These are phyloP conservation scores for Stephania yunnanensis DNA, from an alignment of 164 flowering plant species.

Conservation along the genomic window DNA sequence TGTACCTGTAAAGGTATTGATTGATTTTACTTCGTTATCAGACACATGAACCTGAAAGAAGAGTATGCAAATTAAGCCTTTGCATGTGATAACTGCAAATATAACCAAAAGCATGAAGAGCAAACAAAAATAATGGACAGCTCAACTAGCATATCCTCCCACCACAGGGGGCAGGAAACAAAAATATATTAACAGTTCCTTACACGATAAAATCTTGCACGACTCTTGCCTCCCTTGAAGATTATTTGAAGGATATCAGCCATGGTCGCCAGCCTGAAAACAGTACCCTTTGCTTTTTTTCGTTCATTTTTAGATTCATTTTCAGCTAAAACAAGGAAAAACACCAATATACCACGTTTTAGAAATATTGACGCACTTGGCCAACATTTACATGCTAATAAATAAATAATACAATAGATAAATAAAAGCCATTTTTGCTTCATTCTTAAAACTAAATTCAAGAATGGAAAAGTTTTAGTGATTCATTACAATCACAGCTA, in stretches of 20 bases:
- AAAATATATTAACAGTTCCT: slow-evolving; percentile 21
- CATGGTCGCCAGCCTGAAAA: slow-evolving; percentile 70
- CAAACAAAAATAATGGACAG: slow-evolving; percentile 5
- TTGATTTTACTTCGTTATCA: slow-evolving; percentile 44
- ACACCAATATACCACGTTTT: neutral
- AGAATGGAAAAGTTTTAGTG: neutral
- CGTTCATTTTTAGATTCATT: slow-evolving; percentile 21
- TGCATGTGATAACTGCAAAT: neutral
- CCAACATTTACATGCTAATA: neutral
- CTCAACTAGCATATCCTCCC: neutral
- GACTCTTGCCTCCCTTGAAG: slow-evolving; percentile 50
- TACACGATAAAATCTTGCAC: slow-evolving; percentile 79
- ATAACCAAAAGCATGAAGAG: neutral
- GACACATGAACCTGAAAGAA: slow-evolving; percentile 73
- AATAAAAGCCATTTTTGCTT: neutral
- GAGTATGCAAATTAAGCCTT: slow-evolving; percentile 11
- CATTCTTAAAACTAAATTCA: neutral
- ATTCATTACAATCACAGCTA: neutral
- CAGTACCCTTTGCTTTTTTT: slow-evolving; percentile 31
- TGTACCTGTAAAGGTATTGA: slow-evolving; percentile 54
- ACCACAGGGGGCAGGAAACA: neutral
- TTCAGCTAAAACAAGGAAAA: slow-evolving; percentile 25
- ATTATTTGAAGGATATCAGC: slow-evolving; percentile 56
- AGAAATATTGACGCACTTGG: neutral
- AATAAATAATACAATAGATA: neutral